These are phyloP conservation scores for Plasmodium vivax DNA, from an alignment of 169 alveolate genomes.

Conservation along the genomic window DNA sequence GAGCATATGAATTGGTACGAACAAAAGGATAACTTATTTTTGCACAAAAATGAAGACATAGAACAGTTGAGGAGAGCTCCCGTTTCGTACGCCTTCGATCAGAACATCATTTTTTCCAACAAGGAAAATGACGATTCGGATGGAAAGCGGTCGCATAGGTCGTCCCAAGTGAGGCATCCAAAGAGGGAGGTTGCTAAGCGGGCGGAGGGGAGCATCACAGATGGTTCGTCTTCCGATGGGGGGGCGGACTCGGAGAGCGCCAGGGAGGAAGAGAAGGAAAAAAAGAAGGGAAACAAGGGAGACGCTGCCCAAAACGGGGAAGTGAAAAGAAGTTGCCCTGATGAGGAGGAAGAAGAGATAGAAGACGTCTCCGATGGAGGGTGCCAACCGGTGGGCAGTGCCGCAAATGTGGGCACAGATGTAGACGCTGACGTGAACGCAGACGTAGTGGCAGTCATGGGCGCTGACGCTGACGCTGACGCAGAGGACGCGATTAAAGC, in stretches of 20 bases:
- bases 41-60: neutral
- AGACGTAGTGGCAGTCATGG: neutral
- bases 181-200: neutral
- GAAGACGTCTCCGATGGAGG: neutral
- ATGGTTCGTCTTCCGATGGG: neutral
- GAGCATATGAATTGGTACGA: constrained; percentile 13
- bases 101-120: constrained; percentile 6
- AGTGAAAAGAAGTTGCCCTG: neutral
- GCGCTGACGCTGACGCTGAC: neutral
- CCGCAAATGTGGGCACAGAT: neutral
- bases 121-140: neutral
- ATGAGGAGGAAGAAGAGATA: neutral
- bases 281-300: neutral
- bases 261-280: neutral
- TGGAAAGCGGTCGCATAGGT: neutral
- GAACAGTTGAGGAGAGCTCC: constrained; percentile 8
- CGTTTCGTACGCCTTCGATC: neutral
- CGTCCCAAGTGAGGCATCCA: neutral
- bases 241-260: neutral
- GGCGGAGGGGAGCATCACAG: neutral
- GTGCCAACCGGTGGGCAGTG: neutral
- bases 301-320: neutral
- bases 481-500: neutral
- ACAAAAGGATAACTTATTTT: neutral
- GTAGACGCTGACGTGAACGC: too few species aligned